Evolutionary conservation across 306 rosid species (phyloP), one percentile per base, ranked within the genome.

Genomic region (Elaeagnus macrophylla): DNA sequence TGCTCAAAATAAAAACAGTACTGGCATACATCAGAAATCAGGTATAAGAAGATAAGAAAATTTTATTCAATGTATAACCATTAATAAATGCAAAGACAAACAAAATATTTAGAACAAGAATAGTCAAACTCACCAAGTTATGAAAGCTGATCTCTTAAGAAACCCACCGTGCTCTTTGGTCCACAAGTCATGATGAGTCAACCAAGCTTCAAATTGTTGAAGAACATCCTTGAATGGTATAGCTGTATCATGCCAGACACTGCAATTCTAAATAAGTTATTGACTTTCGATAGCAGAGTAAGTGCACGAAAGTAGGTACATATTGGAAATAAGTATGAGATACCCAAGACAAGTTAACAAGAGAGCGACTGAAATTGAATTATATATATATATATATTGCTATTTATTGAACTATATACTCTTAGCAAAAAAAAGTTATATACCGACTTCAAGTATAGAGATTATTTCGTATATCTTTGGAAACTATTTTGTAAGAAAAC

Each of bases 211-310:
- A 63, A 86, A 86, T 61, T 90, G 77, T 64, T 74, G 74, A 72
- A 86, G 68, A 70, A 90, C 95, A 40, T 90, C 84, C 57, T 69
- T 72, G 63, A 79, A 90, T 53, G 73, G 74, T 63, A 90, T 78
- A 55, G 97, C 86, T 48, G 97, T 90, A 67, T 86, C 97, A 62
- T 90, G 91, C 95, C 97, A 90, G 67, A 90, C 97, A 71, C 97
- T 90, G 75, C 37, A 56, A 16, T 41, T 53, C 35, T 56, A 0
- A 8, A 37, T 38, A 61, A 2, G 48, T 61, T 3, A 51, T 39
- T 39, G 6, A 49, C 38, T 25, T 48, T 53, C 38, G 25, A 39
- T 39, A 41, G 12, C 20, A 64, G 58, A 37, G 53, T 47, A 16
- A 9, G 12, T 52, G 50, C 3, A 51, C n/a, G 16, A 57, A 45